Evolutionary conservation across 768 basidiomycete species (phyloP).

Genomic region (Mycena galericulata): DNA sequence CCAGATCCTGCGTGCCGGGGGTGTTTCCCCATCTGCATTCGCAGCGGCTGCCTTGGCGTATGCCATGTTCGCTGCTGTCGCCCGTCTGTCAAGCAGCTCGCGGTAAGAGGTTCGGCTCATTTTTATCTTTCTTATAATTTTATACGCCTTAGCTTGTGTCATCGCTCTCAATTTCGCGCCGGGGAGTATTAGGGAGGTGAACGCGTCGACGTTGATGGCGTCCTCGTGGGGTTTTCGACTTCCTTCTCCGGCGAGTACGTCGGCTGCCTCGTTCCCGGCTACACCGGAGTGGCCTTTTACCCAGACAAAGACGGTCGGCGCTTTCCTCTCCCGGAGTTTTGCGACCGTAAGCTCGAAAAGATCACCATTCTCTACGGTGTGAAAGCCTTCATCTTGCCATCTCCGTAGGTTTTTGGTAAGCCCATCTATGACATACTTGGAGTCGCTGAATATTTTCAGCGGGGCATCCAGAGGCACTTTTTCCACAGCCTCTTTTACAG

Average conservation of each 20-base stretch:
- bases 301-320: neutral
- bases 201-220: constrained; percentile 14
- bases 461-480: neutral
- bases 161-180: constrained; percentile 34
- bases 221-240: no score
- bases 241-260: neutral
- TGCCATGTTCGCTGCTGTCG: neutral
- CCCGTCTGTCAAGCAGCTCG: neutral
- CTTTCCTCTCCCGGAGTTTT: neutral
- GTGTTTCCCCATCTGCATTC: neutral
- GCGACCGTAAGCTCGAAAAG: neutral
- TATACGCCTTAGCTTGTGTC: constrained; percentile 33
- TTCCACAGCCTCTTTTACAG: constrained; percentile 1
- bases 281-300: neutral
- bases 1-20: neutral
- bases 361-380: neutral
- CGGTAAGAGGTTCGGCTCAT: neutral
- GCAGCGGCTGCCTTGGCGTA: neutral
- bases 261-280: neutral
- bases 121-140: constrained; percentile 17
- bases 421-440: neutral
- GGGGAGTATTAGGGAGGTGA: constrained; percentile 2
- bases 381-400: neutral
- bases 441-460: neutral
- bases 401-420: neutral